A percentile compares a stretch with the other conserved stretches of the same genome.
phyloP scores from a whole-genome alignment of 1,139 yeast genomes.

The Protomyces gravidus region DNA sequence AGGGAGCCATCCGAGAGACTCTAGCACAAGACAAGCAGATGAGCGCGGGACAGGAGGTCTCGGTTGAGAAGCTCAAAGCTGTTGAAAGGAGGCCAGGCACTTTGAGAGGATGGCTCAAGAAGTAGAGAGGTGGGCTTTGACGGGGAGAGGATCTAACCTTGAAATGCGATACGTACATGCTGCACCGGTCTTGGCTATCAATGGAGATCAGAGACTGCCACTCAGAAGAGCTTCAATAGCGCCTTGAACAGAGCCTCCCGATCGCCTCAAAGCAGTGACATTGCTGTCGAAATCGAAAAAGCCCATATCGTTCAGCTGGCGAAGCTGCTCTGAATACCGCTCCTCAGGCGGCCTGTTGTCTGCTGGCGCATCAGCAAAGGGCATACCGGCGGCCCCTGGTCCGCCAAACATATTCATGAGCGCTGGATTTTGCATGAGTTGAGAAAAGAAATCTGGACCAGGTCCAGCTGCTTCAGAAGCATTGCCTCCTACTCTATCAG shows the following conservation, averaged over 20 bases:
- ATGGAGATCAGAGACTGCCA: slow-evolving; percentile 43
- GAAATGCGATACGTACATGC: too few species aligned
- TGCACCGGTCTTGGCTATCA: too few species aligned
- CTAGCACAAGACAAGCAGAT: neutral
- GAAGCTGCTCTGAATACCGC: slow-evolving; percentile 78
- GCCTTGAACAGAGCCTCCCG: slow-evolving; percentile 96
- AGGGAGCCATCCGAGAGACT: slow-evolving; percentile 14
- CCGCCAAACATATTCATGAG: slow-evolving; percentile 61
- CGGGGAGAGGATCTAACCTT: too few species aligned
- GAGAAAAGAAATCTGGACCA: slow-evolving; percentile 49
- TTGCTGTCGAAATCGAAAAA: slow-evolving; percentile 89
- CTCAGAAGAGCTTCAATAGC: slow-evolving; percentile 83
- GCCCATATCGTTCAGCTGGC: slow-evolving; percentile 95
- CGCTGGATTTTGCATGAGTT: slow-evolving; percentile 55
- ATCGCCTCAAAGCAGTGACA: slow-evolving; percentile 83
- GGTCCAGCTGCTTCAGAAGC: neutral
- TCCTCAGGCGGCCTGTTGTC: slow-evolving; percentile 96
- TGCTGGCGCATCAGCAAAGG: slow-evolving; percentile 41
- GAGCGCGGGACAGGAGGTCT: neutral
- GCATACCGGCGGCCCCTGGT: slow-evolving; percentile 10
- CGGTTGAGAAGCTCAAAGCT: too few species aligned
- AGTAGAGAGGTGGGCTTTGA: too few species aligned
- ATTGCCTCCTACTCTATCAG: neutral
- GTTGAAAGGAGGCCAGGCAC: neutral
- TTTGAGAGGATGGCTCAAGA: neutral